These are phyloP conservation scores for Pichia cabralensis DNA, from an alignment of 805 yeast species.

Conservation along the genomic window DNA sequence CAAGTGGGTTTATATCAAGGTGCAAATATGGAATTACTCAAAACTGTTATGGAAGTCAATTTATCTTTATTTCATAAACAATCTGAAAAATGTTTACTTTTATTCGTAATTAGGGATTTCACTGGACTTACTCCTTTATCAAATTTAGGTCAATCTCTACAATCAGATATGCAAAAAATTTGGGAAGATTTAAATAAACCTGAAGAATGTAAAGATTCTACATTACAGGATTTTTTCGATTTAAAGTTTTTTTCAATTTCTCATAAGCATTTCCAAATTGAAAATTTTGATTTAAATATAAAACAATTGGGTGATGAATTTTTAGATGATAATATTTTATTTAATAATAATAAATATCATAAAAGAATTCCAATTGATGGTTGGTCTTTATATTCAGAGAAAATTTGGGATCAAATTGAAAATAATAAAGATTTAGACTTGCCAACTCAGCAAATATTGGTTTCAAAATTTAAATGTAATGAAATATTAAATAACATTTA, in stretches of 20 bases:
- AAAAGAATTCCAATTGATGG: constrained; percentile 90
- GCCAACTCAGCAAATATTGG: constrained; percentile 93
- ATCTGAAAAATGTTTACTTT: constrained; percentile 45
- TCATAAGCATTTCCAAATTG: constrained; percentile 77
- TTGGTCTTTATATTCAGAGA: constrained; percentile 85
- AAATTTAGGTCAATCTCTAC: constrained; percentile 58
- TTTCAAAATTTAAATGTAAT: constrained; percentile 90
- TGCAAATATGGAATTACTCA: constrained; percentile 90
- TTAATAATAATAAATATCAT: constrained; percentile 66
- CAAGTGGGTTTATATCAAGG: constrained; percentile 97
- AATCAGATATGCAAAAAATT: constrained; percentile 60
- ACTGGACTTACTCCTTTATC: constrained; percentile 77
- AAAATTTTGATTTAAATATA: constrained; percentile 55
- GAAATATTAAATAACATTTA: constrained; percentile 60
- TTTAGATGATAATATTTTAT: constrained; percentile 25
- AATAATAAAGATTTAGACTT: constrained; percentile 87
- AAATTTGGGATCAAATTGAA: constrained; percentile 92
- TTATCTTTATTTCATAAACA: constrained; percentile 69
- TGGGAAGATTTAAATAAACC: constrained; percentile 80
- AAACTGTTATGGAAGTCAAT: constrained; percentile 95
- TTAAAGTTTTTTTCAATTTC: constrained; percentile 70
- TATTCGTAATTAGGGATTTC: constrained; percentile 90
- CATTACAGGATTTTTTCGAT: constrained; percentile 73
- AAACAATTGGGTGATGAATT: constrained; percentile 55
- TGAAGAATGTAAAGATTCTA: constrained; percentile 40